Evolutionary conservation across 1,284 basidiomycete species (phyloP).

Genomic region (Vanrija pseudolonga): DNA sequence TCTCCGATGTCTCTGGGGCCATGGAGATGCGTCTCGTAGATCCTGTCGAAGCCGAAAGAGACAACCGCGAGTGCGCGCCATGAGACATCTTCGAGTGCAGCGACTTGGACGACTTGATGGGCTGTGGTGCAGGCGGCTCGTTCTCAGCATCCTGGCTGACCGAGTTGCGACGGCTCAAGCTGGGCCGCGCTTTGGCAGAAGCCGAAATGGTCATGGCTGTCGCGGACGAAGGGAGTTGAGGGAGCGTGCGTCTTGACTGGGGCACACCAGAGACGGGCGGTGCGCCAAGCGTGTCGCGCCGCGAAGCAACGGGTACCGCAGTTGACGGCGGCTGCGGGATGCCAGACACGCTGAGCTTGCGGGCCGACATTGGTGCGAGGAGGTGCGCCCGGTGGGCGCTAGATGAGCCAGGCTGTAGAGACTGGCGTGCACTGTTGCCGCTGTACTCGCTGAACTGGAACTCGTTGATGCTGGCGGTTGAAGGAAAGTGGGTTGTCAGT

Average conservation of each 20-base stretch:
- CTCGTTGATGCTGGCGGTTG: conserved; percentile 4
- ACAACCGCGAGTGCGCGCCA: conserved; percentile 20
- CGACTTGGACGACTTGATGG: conserved; percentile 36
- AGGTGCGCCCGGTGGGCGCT: conserved; percentile 37
- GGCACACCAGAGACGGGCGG: conserved; percentile 18
- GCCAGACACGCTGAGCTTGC: conserved; percentile 20
- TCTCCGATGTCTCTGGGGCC: conserved; percentile 42
- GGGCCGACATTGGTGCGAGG: conserved; percentile 38
- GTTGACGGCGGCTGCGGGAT: conserved; percentile 13
- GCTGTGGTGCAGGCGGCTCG: conserved; percentile 6
- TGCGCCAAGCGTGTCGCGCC: conserved; percentile 9
- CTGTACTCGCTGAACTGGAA: conserved; percentile 11
- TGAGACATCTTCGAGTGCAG: conserved; percentile 34
- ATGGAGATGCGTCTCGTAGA: conserved; percentile 27
- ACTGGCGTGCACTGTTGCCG: conserved; percentile 6
- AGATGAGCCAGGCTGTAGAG: conserved; percentile 20
- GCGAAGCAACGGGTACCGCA: conserved; percentile 1
- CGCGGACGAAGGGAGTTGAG: conserved; percentile 45
- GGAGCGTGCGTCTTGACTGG: conserved; percentile 61
- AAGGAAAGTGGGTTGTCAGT: background rate
- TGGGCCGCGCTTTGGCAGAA: conserved; percentile 31
- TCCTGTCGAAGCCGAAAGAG: conserved; percentile 40
- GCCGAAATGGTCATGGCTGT: conserved; percentile 42
- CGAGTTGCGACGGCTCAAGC: conserved; percentile 17
- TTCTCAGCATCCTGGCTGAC: conserved; percentile 8